Evolutionary conservation across 805 yeast genomes (phyloP).

Genomic region (Wickerhamomyces rabaulensis): DNA sequence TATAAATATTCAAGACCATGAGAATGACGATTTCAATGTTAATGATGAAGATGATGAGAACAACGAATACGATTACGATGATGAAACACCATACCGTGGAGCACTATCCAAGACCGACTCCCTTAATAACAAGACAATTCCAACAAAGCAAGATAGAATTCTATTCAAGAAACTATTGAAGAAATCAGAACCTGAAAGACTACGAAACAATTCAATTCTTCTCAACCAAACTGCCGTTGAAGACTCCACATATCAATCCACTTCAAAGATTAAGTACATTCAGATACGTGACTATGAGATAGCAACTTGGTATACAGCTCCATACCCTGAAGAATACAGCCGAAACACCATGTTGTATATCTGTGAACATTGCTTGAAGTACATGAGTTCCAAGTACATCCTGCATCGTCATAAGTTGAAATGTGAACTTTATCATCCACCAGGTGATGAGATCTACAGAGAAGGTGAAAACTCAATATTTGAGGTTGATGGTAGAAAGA

Average conservation of each 20-base stretch:
- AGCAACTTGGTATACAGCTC: slow-evolving; percentile 89
- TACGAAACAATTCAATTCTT: slow-evolving; percentile 30
- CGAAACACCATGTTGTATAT: slow-evolving; percentile 57
- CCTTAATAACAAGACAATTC: slow-evolving; percentile 56
- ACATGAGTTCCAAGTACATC: slow-evolving; percentile 64
- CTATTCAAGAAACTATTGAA: slow-evolving; percentile 38
- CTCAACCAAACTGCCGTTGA: slow-evolving; percentile 15
- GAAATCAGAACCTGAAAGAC: slow-evolving; percentile 35
- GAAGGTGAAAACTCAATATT: slow-evolving; percentile 67
- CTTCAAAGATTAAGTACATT: slow-evolving; percentile 38
- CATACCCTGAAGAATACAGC: slow-evolving; percentile 85
- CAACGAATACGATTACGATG: slow-evolving; percentile 21
- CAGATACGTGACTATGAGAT: slow-evolving; percentile 72
- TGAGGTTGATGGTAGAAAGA: slow-evolving; percentile 89
- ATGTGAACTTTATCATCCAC: slow-evolving; percentile 72
- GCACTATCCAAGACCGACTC: slow-evolving; percentile 54
- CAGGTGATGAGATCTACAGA: slow-evolving; percentile 88
- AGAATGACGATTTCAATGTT: slow-evolving; percentile 21
- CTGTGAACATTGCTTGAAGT: slow-evolving; percentile 82
- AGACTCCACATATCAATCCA: slow-evolving; percentile 8
- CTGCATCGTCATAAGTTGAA: slow-evolving; percentile 68
- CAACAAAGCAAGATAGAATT: slow-evolving; percentile 45
- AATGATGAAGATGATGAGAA: slow-evolving; percentile 13
- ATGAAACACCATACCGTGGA: slow-evolving; percentile 65
- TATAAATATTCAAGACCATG: slow-evolving; percentile 19